Conservation (phyloP, 2,329 filamentous ascomycete species). For the Rhexocercosporidium sp. region DNA sequence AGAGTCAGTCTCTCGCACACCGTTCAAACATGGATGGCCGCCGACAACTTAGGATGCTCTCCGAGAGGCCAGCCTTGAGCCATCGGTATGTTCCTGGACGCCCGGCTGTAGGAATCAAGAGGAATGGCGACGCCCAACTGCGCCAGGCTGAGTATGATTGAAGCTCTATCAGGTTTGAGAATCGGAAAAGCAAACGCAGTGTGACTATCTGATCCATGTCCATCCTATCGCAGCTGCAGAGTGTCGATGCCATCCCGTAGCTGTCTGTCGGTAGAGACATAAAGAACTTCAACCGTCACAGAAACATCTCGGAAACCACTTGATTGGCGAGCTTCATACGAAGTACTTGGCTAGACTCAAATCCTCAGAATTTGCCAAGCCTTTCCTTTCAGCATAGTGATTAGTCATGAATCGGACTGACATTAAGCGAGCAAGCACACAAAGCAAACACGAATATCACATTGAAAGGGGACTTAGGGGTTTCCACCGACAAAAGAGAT, state of each 20-base stretch:
- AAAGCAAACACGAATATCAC: too few species aligned
- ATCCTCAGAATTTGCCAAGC: too few species aligned
- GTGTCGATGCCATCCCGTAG: background rate
- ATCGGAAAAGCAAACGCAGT: background rate
- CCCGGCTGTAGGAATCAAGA: background rate
- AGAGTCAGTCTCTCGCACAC: background rate
- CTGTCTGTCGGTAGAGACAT: too few species aligned
- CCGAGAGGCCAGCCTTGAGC: background rate
- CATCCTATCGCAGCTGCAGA: background rate
- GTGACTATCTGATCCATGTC: background rate
- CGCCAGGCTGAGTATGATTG: background rate
- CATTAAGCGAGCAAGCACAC: too few species aligned
- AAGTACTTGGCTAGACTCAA: too few species aligned
- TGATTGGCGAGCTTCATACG: background rate
- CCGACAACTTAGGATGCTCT: background rate
- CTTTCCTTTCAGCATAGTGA: too few species aligned
- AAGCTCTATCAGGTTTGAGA: background rate
- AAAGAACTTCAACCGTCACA: background rate
- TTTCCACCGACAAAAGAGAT: too few species aligned
- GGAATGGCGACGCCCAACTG: background rate
- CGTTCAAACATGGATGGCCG: background rate
- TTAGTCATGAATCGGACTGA: too few species aligned
- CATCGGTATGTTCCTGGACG: background rate
- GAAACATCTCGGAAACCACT: background rate
- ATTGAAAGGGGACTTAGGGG: too few species aligned